These are phyloP conservation scores for Ichthyophthirius multifiliis DNA, from an alignment of 169 alveolate genomes.

Conservation along the genomic window DNA sequence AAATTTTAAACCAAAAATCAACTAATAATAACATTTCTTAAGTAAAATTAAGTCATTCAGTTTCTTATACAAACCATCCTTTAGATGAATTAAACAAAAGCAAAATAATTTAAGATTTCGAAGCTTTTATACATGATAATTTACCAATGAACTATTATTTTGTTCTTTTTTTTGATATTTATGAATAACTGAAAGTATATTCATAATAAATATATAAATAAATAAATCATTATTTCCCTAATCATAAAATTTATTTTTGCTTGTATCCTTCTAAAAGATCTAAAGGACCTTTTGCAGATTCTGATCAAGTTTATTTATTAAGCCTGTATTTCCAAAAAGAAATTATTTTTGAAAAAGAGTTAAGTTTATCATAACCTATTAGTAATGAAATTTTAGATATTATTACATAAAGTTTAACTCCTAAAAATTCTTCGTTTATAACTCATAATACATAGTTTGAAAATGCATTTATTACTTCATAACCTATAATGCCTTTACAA, in stretches of 20 bases:
- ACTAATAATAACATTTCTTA: no score
- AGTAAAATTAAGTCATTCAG: no score
- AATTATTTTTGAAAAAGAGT: background rate
- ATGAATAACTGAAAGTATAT: background rate
- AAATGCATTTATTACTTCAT: no score
- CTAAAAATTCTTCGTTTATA: background rate
- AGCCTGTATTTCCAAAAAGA: background rate
- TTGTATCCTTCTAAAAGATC: conserved; percentile 9
- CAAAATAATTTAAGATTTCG: background rate
- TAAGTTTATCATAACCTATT: background rate
- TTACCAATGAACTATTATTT: background rate
- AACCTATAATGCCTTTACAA: no score
- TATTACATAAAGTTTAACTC: background rate
- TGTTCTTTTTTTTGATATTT: background rate
- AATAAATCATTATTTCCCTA: background rate
- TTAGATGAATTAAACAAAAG: no score
- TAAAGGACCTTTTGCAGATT: background rate
- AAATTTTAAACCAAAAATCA: no score
- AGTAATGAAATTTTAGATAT: background rate
- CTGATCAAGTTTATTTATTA: background rate
- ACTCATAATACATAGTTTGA: background rate
- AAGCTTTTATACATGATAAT: background rate
- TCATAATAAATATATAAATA: background rate
- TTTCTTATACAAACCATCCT: no score
- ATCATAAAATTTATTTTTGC: background rate